These are phyloP conservation scores for Coemansia sp. DNA, from an alignment of 192 early-diverging fungal species.

Conservation along the genomic window DNA sequence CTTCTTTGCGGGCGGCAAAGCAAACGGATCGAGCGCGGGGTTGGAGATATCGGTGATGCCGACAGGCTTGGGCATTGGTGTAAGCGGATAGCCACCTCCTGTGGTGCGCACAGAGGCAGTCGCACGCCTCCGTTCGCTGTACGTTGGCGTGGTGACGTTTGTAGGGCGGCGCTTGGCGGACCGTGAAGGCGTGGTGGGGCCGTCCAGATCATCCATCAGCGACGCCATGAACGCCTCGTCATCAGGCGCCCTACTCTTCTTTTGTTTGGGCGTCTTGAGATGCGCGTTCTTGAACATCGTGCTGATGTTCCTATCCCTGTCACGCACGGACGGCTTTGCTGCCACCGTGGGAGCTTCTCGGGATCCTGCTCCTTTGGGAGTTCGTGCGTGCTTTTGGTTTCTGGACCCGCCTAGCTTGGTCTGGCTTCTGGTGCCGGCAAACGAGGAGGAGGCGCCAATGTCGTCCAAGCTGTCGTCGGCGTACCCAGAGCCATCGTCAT, in stretches of 20 bases:
- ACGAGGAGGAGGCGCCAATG: constrained; percentile 22
- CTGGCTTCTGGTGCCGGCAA: not conserved
- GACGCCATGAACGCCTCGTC: constrained; percentile 53
- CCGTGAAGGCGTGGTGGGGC: constrained; percentile 28
- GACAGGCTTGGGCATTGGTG: constrained; percentile 15
- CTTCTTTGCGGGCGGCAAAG: constrained; percentile 21
- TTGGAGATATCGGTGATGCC: constrained; percentile 26
- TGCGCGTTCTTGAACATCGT: constrained; percentile 51
- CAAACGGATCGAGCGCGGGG: constrained; percentile 33
- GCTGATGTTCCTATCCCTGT: constrained; percentile 20
- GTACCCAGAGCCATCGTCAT: constrained; percentile 51
- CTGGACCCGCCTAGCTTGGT: not conserved
- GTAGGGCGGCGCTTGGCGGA: constrained; percentile 14
- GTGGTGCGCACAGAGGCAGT: constrained; percentile 3
- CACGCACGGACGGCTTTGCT: no score
- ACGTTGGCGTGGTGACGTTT: constrained; percentile 11
- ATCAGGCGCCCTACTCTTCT: constrained; percentile 8
- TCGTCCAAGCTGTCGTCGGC: constrained; percentile 31
- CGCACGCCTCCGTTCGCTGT: constrained; percentile 32
- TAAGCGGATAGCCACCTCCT: not conserved
- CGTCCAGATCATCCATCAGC: constrained; percentile 37
- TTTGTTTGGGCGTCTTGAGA: constrained; percentile 7
- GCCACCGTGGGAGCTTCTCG: not conserved
- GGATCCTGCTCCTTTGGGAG: not conserved
- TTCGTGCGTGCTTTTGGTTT: not conserved